Percentiles rank a stretch among this genome's conserved stretches.
phyloP scores from a whole-genome alignment of 495 filamentous ascomycete genomes.

The Barbatosphaeria neglecta region DNA sequence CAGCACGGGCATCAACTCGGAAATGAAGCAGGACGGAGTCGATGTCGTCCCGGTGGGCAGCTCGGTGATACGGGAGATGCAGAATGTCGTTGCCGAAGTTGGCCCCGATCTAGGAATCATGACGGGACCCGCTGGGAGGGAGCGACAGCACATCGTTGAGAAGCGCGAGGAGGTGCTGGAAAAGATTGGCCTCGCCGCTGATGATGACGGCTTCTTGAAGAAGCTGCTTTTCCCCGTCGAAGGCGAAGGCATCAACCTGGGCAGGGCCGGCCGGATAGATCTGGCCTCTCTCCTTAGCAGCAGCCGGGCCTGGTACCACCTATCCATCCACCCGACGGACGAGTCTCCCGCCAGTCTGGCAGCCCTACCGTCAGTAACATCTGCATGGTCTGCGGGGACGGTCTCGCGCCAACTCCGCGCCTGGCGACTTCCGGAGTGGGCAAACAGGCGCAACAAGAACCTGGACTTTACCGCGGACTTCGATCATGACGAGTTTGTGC shows the following conservation, averaged over 20 bases:
- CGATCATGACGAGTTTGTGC: constrained; percentile 81
- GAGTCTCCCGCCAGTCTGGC: constrained; percentile 63
- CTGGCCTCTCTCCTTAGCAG: constrained; percentile 55
- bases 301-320: constrained; percentile 91
- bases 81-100: constrained; percentile 62
- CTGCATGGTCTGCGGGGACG: constrained; percentile 79
- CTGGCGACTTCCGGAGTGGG: constrained; percentile 93
- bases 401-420: constrained; percentile 85
- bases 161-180: constrained; percentile 73
- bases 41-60: constrained; percentile 53
- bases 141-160: constrained; percentile 69
- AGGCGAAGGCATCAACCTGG: constrained; percentile 62
- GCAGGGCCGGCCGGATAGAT: constrained; percentile 64
- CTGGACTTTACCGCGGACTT: constrained; percentile 98
- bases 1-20: constrained; percentile 77
- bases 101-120: constrained; percentile 75
- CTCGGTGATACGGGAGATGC: constrained; percentile 78
- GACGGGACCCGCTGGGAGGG: constrained; percentile 48
- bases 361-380: constrained; percentile 44
- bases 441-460: constrained; percentile 78
- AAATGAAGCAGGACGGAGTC: constrained; percentile 94
- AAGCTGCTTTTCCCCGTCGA: constrained; percentile 70
- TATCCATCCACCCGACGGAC: constrained; percentile 84
- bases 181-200: constrained; percentile 70
- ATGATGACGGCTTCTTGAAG: constrained; percentile 71